These are phyloP conservation scores for Pseudogymnoascus sp. DNA, from an alignment of 2,329 filamentous ascomycete species.

Conservation along the genomic window DNA sequence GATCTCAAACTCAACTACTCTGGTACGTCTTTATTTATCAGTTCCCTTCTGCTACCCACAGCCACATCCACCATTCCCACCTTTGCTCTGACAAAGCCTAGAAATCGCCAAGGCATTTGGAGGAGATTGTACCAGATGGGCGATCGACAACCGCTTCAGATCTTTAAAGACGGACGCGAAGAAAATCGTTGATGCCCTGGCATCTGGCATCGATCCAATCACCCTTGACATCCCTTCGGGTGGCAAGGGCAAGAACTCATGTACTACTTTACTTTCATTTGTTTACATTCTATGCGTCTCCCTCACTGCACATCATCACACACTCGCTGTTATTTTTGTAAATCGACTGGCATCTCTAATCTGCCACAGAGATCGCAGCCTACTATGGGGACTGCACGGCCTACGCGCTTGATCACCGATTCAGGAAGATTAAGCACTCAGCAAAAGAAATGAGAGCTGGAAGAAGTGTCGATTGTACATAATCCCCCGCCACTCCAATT, in stretches of 20 bases:
- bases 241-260: conserved; percentile 7
- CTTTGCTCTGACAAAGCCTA: conserved; percentile 9
- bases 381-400: conserved; percentile 18
- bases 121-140: conserved; percentile 27
- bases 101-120: conserved; percentile 24
- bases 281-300: neutral
- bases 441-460: conserved; percentile 17
- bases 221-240: conserved; percentile 19
- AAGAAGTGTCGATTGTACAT: neutral
- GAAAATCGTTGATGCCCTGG: conserved; percentile 27
- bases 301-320: conserved; percentile 9
- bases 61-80: conserved; percentile 4
- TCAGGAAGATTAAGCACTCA: conserved; percentile 23
- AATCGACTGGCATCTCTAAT: conserved; percentile 14
- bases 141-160: conserved; percentile 34
- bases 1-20: conserved; percentile 51
- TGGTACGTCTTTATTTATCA: conserved; percentile 38
- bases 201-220: conserved; percentile 28
- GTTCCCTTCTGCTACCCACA: conserved; percentile 10
- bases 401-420: conserved; percentile 22
- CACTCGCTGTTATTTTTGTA: neutral
- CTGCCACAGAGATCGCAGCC: conserved; percentile 17
- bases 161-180: conserved; percentile 33
- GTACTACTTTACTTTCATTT: conserved; percentile 1
- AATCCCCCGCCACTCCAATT: conserved; percentile 15